Evolutionary conservation across 2,329 filamentous ascomycete genomes (phyloP).

Genomic region (Iodosphaeria phyllophila): DNA sequence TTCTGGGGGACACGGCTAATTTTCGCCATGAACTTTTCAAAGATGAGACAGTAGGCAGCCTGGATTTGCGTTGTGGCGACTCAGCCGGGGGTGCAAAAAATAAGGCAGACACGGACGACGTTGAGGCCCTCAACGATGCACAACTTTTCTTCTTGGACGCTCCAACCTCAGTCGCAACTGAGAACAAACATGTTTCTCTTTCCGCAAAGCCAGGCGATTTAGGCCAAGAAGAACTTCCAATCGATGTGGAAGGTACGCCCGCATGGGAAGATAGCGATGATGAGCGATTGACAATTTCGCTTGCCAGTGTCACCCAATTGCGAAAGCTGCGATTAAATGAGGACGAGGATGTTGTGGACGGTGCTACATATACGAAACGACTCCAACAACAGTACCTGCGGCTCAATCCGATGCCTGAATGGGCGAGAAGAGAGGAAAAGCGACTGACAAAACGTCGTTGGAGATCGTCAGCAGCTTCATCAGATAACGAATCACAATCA

Average conservation of each 20-base stretch:
- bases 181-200: constrained; percentile 1
- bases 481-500: constrained; percentile 12
- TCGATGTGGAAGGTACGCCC: constrained; percentile 21
- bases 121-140: constrained; percentile 56
- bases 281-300: constrained; percentile 66
- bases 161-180: constrained; percentile 17
- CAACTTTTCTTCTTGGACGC: constrained; percentile 77
- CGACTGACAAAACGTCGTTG: constrained; percentile 30
- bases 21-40: constrained; percentile 59
- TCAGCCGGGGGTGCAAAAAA: constrained; percentile 17
- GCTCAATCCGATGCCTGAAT: constrained; percentile 39
- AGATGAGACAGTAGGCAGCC: constrained; percentile 20
- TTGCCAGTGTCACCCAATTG: constrained; percentile 56
- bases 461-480: constrained; percentile 28
- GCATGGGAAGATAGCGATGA: constrained; percentile 96
- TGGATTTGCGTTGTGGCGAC: constrained; percentile 11
- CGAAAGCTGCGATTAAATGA: constrained; percentile 70
- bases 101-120: constrained; percentile 24
- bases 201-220: constrained; percentile 5
- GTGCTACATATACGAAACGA: constrained; percentile 66
- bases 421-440: constrained; percentile 33
- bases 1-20: constrained; percentile 72
- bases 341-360: constrained; percentile 69
- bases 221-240: no score
- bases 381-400: constrained; percentile 59